Conservation (phyloP, 306 rosid species). For the Trifolium dubium region DNA sequence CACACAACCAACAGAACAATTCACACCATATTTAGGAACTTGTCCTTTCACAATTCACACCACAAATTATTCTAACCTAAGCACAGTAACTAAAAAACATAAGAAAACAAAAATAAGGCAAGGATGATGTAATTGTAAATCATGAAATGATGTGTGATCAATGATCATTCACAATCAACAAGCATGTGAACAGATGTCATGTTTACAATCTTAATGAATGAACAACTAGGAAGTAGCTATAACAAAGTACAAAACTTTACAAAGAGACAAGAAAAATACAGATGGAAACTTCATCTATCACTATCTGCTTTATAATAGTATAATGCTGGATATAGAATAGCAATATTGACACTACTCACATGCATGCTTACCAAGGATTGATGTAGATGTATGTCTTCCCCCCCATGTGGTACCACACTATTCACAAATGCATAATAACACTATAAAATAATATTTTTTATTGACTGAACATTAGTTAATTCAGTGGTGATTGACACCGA, state of each 20-base stretch:
- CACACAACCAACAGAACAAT: constrained; percentile 31
- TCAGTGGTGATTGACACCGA: no score
- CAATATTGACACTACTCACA: constrained; percentile 58
- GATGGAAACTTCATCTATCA: constrained; percentile 67
- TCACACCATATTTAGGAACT: constrained; percentile 22
- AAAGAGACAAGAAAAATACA: constrained; percentile 54
- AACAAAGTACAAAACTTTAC: constrained; percentile 28
- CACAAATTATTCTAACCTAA: background rate
- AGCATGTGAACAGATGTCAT: constrained; percentile 27
- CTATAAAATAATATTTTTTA: background rate
- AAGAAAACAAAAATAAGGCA: background rate
- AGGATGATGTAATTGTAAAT: background rate
- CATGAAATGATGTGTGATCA: background rate
- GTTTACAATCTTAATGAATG: constrained; percentile 27
- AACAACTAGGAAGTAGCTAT: constrained; percentile 41
- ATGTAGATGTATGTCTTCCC: constrained; percentile 36
- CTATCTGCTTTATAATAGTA: constrained; percentile 51
- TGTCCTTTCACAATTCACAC: constrained; percentile 7
- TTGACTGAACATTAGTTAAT: no score
- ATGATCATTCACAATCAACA: constrained; percentile 15
- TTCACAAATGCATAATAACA: constrained; percentile 27
- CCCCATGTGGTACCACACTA: constrained; percentile 59
- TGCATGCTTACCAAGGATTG: constrained; percentile 56
- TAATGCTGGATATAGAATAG: constrained; percentile 39
- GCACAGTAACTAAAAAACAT: background rate